These are phyloP conservation scores for Blastobotrys muscicola DNA, from an alignment of 805 yeast species.

Conservation along the genomic window DNA sequence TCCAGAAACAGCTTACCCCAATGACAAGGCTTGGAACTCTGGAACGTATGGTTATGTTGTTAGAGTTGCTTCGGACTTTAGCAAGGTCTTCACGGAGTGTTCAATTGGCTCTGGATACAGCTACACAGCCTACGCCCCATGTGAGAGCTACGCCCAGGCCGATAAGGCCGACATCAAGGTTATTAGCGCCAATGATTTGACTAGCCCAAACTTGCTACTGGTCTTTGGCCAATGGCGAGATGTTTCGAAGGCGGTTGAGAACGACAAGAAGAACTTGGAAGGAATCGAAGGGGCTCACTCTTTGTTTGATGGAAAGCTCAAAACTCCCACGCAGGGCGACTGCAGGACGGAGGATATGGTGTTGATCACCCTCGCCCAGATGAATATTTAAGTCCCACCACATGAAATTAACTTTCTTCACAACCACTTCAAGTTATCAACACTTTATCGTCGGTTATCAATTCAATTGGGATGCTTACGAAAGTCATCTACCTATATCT, in stretches of 20 bases:
- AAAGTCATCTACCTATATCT: no score
- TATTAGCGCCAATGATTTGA: neutral
- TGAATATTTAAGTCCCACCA: neutral
- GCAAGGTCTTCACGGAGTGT: conserved; percentile 61
- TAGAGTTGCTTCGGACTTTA: conserved; percentile 52
- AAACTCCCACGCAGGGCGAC: conserved; percentile 40
- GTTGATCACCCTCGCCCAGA: conserved; percentile 30
- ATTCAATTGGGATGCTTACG: no score
- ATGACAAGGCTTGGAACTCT: conserved; percentile 12
- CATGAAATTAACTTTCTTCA: no score
- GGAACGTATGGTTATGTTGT: conserved; percentile 52
- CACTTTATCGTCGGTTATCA: no score
- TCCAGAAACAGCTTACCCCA: conserved; percentile 54
- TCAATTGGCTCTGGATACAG: conserved; percentile 60
- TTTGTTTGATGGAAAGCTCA: conserved; percentile 57
- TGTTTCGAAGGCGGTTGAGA: conserved; percentile 41
- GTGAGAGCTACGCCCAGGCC: conserved; percentile 46
- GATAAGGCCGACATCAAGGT: conserved; percentile 13
- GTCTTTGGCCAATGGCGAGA: conserved; percentile 59
- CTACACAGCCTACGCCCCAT: conserved; percentile 51
- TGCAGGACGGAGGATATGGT: conserved; percentile 64
- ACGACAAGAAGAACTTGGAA: conserved; percentile 41
- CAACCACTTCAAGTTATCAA: no score
- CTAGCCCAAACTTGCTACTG: conserved; percentile 34
- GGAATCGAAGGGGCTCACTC: conserved; percentile 47